These are phyloP conservation scores for Conticribra guillardii DNA, from an alignment of 108 stramenopile genomes.

Conservation along the genomic window DNA sequence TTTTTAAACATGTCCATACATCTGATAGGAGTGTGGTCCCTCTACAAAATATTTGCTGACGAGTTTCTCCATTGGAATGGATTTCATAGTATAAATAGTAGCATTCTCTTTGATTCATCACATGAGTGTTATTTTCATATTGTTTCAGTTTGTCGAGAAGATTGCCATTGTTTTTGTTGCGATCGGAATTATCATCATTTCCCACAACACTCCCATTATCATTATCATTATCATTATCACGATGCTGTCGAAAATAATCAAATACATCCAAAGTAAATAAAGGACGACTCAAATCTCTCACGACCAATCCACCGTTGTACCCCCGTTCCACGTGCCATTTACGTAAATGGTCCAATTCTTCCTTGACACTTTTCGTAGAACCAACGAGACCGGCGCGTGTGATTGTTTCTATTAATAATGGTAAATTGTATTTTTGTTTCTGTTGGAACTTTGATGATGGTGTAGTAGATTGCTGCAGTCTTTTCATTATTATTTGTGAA, in stretches of 20 bases:
- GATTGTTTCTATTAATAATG: constrained; percentile 40
- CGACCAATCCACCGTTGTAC: constrained; percentile 62
- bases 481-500: too few species aligned
- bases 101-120: constrained; percentile 58
- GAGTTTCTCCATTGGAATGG: constrained; percentile 45
- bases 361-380: constrained; percentile 55
- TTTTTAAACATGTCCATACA: constrained; percentile 55
- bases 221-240: constrained; percentile 10
- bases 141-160: background rate
- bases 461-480: too few species aligned
- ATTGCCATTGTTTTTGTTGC: constrained; percentile 6
- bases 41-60: constrained; percentile 68
- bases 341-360: constrained; percentile 57
- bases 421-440: constrained; percentile 15
- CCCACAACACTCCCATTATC: too few species aligned
- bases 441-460: too few species aligned
- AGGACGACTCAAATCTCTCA: constrained; percentile 59
- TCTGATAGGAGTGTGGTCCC: constrained; percentile 61
- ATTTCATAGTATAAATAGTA: constrained; percentile 75
- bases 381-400: constrained; percentile 61
- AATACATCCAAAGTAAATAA: constrained; percentile 38
- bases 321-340: constrained; percentile 59
- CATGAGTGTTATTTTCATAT: constrained; percentile 1
- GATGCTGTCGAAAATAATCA: constrained; percentile 4
- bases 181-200: constrained; percentile 28